Conservation (phyloP, 2,329 filamentous ascomycete species). For the Zopfia rhizophila region DNA sequence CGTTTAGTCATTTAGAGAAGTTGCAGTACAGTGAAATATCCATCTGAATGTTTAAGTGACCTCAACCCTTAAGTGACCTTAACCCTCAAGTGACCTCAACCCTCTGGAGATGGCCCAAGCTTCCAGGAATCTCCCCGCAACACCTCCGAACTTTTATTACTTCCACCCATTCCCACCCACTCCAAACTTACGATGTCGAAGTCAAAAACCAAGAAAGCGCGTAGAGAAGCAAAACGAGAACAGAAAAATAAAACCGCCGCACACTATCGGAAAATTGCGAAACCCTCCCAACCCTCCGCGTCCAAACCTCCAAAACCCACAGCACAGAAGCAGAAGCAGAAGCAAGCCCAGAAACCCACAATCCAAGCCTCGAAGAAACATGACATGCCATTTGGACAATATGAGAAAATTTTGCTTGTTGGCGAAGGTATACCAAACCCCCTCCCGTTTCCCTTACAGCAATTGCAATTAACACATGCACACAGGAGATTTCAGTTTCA, state of each 20-base stretch:
- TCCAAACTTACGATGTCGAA: conserved; percentile 41
- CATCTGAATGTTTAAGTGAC: too few species aligned
- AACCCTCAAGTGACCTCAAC: too few species aligned
- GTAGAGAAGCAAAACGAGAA: conserved; percentile 48
- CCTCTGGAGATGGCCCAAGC: conserved; percentile 35
- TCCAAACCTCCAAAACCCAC: conserved; percentile 14
- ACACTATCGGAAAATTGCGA: conserved; percentile 33
- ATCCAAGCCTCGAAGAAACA: conserved; percentile 54
- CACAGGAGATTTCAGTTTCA: conserved; percentile 77
- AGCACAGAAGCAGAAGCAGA: conserved; percentile 14
- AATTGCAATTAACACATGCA: too few species aligned
- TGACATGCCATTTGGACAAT: conserved; percentile 73
- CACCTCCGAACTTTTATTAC: conserved; percentile 1
- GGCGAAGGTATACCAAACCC: conserved; percentile 73
- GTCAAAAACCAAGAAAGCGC: conserved; percentile 44
- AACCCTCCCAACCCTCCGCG: conserved; percentile 14
- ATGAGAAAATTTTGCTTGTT: conserved; percentile 77
- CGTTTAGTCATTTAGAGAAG: conserved; percentile 50
- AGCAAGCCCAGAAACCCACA: conserved; percentile 25
- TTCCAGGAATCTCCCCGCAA: conserved; percentile 26
- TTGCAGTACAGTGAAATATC: too few species aligned
- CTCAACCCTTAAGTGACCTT: too few species aligned
- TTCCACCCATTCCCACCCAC: conserved; percentile 2
- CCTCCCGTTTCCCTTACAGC: too few species aligned
- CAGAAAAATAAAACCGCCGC: conserved; percentile 31